Evolutionary conservation across 73 alveolate species (phyloP), one percentile per base, ranked within the genome.

Genomic region (Blepharisma japonicum): DNA sequence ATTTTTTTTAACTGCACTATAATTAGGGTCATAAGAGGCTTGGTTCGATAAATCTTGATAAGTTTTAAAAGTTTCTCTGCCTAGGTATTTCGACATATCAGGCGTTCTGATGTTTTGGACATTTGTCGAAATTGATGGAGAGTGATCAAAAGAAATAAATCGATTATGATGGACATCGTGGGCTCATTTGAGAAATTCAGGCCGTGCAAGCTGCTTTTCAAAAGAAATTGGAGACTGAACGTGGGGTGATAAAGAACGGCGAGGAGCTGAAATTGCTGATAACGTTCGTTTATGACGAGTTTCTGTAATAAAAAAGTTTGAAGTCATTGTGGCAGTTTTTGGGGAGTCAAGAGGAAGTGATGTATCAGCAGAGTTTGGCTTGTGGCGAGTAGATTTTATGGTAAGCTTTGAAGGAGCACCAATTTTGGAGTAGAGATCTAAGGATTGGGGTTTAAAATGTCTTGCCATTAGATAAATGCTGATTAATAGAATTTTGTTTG

Each of bases 1-100:
- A 51, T 51, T 51, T 51, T 51, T 51, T 18, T 18, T 14, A 18
- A 51, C 66, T 14, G 27, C 21, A 11, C 27, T 51, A 4, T 14
- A 51, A 11, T 51, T 51, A 51, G 66, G 66, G 66, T 51, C 66
- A 51, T 51, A 51, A 51, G n/a, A 14, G 27, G 66, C 27, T 18
- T 51, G 66, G 66, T 4, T 18, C 4, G n/a, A 11, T 18, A 51
- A 51, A 51, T 11, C n/a, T 18, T 11, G 21, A 18, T 51, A 51
- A 11, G 21, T 51, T 4, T 14, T 14, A 11, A 18, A 51, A 11
- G n/a, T 51, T 51, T 51, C 21, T 4, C 66, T 51, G 5, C 66
- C 66, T 1, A 51, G 27, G 66, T 51, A 51, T 51, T 14, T 14
- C n/a, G 27, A 14, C 27, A 51, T 14, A 18, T 51, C 21, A 51